Evolutionary conservation across 495 filamentous ascomycete genomes (phyloP), one percentile per base, ranked within the genome.

Genomic region (Neurospora sp.): DNA sequence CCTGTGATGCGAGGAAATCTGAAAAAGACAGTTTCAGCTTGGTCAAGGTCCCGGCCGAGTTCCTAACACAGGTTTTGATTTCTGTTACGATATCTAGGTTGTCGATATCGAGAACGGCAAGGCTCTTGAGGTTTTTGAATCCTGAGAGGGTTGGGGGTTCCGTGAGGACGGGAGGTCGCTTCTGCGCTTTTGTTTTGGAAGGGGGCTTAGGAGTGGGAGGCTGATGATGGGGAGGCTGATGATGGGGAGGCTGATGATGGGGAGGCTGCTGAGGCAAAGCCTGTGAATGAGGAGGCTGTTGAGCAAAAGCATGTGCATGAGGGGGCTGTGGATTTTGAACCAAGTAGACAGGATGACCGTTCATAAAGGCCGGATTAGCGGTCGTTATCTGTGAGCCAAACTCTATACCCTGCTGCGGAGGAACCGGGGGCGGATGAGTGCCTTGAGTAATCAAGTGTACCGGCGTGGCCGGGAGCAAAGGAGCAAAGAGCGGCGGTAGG

Each of bases 11-110:
- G 3, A 89, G 78, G 0, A 76, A 39, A 23, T 86, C 82, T 0
- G 89, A 90, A 71, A 91, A 86, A 2, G 89, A 90, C 5, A 91
- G 78, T 73, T 85, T 85, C 37, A 91, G 77, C 59, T 83, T 83
- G 27, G 82, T 83, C 35, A 91, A 81, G 2, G 85, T 84, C 8
- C 83, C 81, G 0, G 84, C 83, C 14, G 83, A 89, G 73, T 85
- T 84, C 42, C 79, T 77, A 31, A 91, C 79, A 72, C 88, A 90
- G 3, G 79, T 69, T 39, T 85, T 82, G 70, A 91, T 79, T 79
- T 90, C 89, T 2, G 80, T 73, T 6, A 90, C 74, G 41, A 88
- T 82, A 27, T 90, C 88, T 11, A 89, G 81, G 16, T 74, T 82
- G 35, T 90, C 87, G 7, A 91, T 87, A 70, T 90, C 87, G 69